These are phyloP conservation scores for Boehmeria nivea DNA, from an alignment of 306 rosid species.

Conservation along the genomic window DNA sequence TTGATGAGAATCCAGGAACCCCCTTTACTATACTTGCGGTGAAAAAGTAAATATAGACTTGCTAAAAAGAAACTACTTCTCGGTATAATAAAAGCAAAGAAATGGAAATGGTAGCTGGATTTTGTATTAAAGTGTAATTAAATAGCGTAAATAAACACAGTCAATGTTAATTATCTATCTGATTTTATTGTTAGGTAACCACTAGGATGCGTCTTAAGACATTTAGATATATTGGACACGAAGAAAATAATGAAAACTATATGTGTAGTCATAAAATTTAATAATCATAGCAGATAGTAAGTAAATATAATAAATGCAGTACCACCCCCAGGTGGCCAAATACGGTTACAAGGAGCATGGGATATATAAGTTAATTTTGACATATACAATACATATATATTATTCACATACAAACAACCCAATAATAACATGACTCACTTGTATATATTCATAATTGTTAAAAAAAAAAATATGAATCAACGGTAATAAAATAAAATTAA, in stretches of 20 bases:
- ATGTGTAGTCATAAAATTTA: background rate
- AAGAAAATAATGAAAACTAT: background rate
- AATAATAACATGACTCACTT: background rate
- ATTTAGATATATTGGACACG: too few relatives aligned
- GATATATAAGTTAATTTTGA: background rate
- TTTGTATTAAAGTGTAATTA: too few relatives aligned
- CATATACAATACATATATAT: background rate
- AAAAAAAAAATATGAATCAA: too few relatives aligned
- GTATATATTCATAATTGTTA: background rate
- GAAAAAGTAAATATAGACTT: too few relatives aligned
- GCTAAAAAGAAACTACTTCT: too few relatives aligned
- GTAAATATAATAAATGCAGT: constrained; percentile 1
- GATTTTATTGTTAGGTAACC: too few relatives aligned
- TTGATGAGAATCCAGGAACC: too few relatives aligned
- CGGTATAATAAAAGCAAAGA: too few relatives aligned
- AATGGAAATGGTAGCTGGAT: too few relatives aligned
- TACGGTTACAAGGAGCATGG: background rate
- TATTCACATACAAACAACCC: background rate
- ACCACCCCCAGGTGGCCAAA: constrained; percentile 9
- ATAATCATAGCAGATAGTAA: background rate
- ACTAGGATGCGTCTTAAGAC: too few relatives aligned
- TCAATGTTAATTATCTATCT: too few relatives aligned
- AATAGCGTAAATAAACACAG: too few relatives aligned
- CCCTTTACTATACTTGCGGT: background rate
- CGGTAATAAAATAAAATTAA: background rate